Evolutionary conservation across 2,329 filamentous ascomycete genomes (phyloP), one percentile per base, ranked within the genome.

Genomic region (Botrytis sinoallii): DNA sequence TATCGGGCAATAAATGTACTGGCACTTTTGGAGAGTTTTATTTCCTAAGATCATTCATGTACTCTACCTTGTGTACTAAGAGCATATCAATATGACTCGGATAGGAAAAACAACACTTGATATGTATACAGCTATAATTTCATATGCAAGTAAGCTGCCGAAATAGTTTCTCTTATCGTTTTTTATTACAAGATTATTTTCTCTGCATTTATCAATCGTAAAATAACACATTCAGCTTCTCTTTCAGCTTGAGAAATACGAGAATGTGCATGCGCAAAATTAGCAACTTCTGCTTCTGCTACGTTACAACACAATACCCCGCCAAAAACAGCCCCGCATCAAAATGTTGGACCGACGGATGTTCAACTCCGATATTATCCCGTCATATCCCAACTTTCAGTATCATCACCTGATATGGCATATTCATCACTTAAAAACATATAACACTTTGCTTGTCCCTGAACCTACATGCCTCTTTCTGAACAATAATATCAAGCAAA

Each of bases 321-420:
- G 48, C 66, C 48, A 69, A 44, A 32, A 42, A 12, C 25, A 69
- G 48, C 66, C 66, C 66, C 52, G 66, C 66, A 69, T 69, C 66
- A 69, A 69, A 32, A 44, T 25, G 4, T 25, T 32, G 35, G 40
- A 42, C 55, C n/a, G 38, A 40, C 48, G 66, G 48, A 69, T 57
- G n/a, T 55, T 38, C 35, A 55, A n/a, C 64, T 68, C 65, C 65
- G 65, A 68, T 25, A 20, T 40, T 32, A 42, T 55, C 42, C 42
- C 63, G 46, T 35, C 52, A 70, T 52, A 59, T 70, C 67, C 46
- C 29, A 40, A 40, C 46, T 55, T 42, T 60, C 44, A 48, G n/a
- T 55, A 32, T 44, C 12, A 70, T 42, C 67, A 35, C 67, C 38
- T 59, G 67, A 70, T 70, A 59, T 70, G n/a, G 52, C n/a, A 70